Evolutionary conservation across 2,329 filamentous ascomycete genomes (phyloP).

Genomic region (Beauveria bassiana): DNA sequence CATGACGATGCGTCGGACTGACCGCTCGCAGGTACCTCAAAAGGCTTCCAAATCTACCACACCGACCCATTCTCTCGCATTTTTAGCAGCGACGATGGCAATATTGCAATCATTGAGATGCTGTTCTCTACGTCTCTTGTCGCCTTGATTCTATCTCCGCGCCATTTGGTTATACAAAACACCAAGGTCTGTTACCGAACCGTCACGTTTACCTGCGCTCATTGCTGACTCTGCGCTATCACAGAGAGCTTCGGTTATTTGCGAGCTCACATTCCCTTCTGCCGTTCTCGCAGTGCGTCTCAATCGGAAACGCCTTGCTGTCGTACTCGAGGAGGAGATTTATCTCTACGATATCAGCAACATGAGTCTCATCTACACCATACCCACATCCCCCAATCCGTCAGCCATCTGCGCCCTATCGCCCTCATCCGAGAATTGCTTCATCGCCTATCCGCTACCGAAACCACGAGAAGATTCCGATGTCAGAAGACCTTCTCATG

Average conservation of each 20-base stretch:
- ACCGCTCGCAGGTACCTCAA: slow-evolving; percentile 62
- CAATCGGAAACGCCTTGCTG: slow-evolving; percentile 88
- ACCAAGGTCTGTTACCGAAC: slow-evolving; percentile 62
- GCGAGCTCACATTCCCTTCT: slow-evolving; percentile 97
- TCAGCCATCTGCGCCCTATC: slow-evolving; percentile 87
- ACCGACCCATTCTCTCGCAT: slow-evolving; percentile 94
- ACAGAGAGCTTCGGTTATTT: slow-evolving; percentile 72
- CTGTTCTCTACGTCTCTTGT: slow-evolving; percentile 96
- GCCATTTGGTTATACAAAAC: slow-evolving; percentile 92
- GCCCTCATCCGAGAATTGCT: slow-evolving; percentile 91
- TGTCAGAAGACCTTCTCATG: slow-evolving; percentile 64
- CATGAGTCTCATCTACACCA: slow-evolving; percentile 90
- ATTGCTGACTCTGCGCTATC: slow-evolving; percentile 14
- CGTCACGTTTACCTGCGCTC: background rate
- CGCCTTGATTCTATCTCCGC: slow-evolving; percentile 82
- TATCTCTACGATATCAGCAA: slow-evolving; percentile 99
- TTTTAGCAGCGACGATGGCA: slow-evolving; percentile 88
- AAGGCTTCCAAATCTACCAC: slow-evolving; percentile 92
- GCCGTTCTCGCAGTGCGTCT: slow-evolving; percentile 88
- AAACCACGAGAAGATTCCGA: slow-evolving; percentile 56
- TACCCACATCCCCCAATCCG: slow-evolving; percentile 89
- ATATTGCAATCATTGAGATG: slow-evolving; percentile 96
- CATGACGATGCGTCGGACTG: background rate
- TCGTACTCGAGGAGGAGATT: slow-evolving; percentile 91
- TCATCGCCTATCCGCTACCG: slow-evolving; percentile 86